A percentile compares a stretch with the other conserved stretches of the same genome.
phyloP scores from a whole-genome alignment of 2,329 filamentous ascomycete species.

The Aspergillus sp. region DNA sequence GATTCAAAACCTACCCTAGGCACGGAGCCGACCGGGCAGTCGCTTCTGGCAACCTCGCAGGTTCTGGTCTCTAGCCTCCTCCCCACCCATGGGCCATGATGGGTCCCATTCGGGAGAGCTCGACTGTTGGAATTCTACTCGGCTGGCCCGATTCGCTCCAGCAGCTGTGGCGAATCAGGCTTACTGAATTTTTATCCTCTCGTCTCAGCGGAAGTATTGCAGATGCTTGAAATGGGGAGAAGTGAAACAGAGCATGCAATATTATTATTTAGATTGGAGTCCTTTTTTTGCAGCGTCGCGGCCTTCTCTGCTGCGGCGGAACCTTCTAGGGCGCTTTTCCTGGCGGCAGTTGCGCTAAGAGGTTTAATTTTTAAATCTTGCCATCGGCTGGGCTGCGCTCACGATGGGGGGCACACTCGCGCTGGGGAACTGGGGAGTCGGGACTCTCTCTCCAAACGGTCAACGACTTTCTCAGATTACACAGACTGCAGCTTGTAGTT shows the following conservation, averaged over 20 bases:
- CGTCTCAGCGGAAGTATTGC: not conserved
- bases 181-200: not conserved
- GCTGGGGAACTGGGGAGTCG: too few species aligned
- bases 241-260: not conserved
- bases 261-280: not conserved
- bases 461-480: too few species aligned
- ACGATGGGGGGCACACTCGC: too few species aligned
- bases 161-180: not conserved
- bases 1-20: not conserved
- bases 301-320: not conserved
- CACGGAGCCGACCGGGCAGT: not conserved
- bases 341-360: constrained; percentile 16
- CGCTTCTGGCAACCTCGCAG: not conserved
- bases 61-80: not conserved
- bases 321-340: constrained; percentile 10
- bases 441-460: too few species aligned
- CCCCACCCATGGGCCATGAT: constrained; percentile 9
- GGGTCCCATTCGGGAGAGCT: not conserved
- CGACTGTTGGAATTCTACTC: not conserved
- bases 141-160: not conserved
- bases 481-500: too few species aligned
- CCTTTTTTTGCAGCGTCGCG: too few species aligned
- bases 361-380: constrained; percentile 9
- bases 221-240: not conserved
- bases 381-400: not conserved